These are phyloP conservation scores for Escallonia rubra DNA, from an alignment of 129 eudicot species.

Conservation along the genomic window DNA sequence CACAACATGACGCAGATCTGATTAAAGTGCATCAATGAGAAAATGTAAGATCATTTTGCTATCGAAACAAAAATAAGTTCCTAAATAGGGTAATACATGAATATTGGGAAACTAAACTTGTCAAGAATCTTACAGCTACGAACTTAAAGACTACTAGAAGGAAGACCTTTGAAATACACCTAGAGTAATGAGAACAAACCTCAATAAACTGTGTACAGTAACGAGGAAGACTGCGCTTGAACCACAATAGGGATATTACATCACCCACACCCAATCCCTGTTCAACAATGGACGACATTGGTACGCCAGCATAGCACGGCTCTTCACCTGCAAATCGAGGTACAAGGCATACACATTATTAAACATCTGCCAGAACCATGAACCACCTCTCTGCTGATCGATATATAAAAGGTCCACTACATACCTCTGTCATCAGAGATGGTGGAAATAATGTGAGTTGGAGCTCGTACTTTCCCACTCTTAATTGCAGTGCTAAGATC, in stretches of 20 bases:
- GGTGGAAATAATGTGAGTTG: conserved; percentile 92
- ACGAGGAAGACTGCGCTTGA: conserved; percentile 96
- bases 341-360: background rate
- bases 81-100: no score
- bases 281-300: conserved; percentile 94
- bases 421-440: conserved; percentile 89
- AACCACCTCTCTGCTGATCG: background rate
- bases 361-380: background rate
- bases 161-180: background rate
- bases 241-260: conserved; percentile 95
- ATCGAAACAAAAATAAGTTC: background rate
- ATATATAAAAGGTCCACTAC: background rate
- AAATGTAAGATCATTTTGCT: background rate
- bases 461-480: conserved; percentile 99
- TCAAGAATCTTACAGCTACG: background rate
- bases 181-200: conserved; percentile 33
- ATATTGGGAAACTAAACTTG: background rate
- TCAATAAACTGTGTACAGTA: conserved; percentile 95
- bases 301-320: conserved; percentile 97
- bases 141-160: background rate
- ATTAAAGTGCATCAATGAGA: conserved; percentile 9
- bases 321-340: conserved; percentile 71
- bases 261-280: conserved; percentile 95
- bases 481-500: conserved; percentile 86
- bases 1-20: conserved; percentile 98